Percentiles rank a stretch among this genome's conserved stretches.
Conservation (phyloP, 257 asterid genomes). For the Lycium ferocissimum region DNA sequence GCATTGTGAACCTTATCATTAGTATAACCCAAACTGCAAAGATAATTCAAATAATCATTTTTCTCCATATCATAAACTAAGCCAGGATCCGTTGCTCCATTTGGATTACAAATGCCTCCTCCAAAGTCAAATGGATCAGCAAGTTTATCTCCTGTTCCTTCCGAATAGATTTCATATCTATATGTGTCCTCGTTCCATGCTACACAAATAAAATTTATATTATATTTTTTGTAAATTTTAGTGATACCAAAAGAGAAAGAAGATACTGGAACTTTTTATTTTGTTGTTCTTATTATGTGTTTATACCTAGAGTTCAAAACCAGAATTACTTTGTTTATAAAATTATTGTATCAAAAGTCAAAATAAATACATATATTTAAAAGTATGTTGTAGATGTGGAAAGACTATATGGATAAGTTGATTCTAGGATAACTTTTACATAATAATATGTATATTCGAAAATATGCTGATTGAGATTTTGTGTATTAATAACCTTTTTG, state of each 20-base stretch:
- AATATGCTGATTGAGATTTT: too few species aligned
- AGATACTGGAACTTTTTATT: neutral
- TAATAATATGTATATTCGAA: too few species aligned
- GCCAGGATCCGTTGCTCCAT: slow-evolving; percentile 48
- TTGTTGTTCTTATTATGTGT: neutral
- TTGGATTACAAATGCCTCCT: slow-evolving; percentile 51
- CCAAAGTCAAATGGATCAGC: slow-evolving; percentile 56
- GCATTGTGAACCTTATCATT: neutral
- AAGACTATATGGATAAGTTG: neutral
- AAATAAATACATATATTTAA: neutral
- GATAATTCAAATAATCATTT: slow-evolving; percentile 42
- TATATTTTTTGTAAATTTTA: neutral
- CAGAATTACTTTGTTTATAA: neutral
- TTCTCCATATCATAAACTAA: slow-evolving; percentile 46
- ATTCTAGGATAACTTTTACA: neutral
- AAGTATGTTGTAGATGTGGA: neutral
- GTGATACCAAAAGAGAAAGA: neutral
- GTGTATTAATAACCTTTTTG: too few species aligned
- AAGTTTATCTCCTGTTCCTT: slow-evolving; percentile 39
- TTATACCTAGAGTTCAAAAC: neutral
- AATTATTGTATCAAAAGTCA: neutral
- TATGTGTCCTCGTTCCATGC: slow-evolving; percentile 8
- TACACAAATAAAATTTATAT: neutral
- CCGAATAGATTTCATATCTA: neutral
- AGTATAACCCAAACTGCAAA: slow-evolving; percentile 46